Evolutionary conservation across 2,329 filamentous ascomycete species (phyloP).

Genomic region (Coniella lustricola): DNA sequence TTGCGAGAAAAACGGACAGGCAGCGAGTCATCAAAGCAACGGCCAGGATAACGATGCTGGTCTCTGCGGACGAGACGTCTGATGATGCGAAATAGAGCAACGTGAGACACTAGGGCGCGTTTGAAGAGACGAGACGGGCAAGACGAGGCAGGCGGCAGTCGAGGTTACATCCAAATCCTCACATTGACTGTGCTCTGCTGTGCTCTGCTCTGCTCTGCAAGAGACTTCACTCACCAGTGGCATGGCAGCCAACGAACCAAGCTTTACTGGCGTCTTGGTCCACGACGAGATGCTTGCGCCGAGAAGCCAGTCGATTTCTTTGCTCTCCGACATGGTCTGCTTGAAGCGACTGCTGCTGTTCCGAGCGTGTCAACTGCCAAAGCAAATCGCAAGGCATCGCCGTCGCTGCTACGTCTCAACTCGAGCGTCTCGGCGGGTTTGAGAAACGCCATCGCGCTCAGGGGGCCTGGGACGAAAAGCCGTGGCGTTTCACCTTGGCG

Average conservation of each 20-base stretch:
- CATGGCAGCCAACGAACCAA: too few species aligned
- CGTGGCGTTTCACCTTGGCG: not conserved
- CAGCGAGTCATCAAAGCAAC: too few species aligned
- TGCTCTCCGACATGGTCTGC: too few species aligned
- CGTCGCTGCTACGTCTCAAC: not conserved
- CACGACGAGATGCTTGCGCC: too few species aligned
- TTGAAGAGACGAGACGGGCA: not conserved
- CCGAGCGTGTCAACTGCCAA: too few species aligned
- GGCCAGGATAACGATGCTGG: not conserved
- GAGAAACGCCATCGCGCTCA: not conserved
- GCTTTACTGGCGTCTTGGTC: too few species aligned
- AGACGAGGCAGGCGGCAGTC: not conserved
- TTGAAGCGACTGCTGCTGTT: too few species aligned
- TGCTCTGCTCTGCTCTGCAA: too few species aligned
- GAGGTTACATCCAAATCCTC: not conserved
- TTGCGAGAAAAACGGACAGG: too few species aligned
- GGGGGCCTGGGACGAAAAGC: not conserved
- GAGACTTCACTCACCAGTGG: too few species aligned
- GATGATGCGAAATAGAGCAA: constrained; percentile 8
- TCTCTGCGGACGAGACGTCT: constrained; percentile 11
- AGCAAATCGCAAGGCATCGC: not conserved
- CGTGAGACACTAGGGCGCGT: constrained; percentile 14
- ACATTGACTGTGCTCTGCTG: not conserved
- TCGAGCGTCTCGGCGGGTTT: not conserved
- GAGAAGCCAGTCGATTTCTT: too few species aligned